Base-by-base conservation (phyloP, 2,329 filamentous ascomycete genomes). In the Hysterium pulicare region DNA sequence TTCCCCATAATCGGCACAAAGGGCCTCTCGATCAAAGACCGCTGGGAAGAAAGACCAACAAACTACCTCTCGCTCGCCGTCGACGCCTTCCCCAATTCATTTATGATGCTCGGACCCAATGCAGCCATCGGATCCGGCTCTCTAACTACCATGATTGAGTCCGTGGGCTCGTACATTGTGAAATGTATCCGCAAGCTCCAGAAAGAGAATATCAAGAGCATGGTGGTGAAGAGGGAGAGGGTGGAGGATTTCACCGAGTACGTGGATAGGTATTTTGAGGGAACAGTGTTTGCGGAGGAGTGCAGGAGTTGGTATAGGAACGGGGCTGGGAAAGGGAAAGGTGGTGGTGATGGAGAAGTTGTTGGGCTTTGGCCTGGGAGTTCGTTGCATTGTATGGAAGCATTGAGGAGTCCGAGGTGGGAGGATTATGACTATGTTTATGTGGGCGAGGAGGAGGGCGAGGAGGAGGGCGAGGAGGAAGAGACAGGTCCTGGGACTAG, bases 51-150 rank as follows among this genome's bases (percentile, higher is more conserved):
- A 39, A 53, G 67, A 43, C 49, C 65, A 2, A 44, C 44, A 17
- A 59, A 44, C 10, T 67, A 67, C 44, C 54, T 65, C 24, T 58
- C 54, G 0, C 55, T 65, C 41, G 53, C 51, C 33, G 44, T 60
- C 2, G 44, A 57, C 37, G 44, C 42, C 1, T 64, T 64, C 44
- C 69, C 69, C n/a, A 71, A 71, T 35, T 45, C 66, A 38, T 69
- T 69, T 58, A 61, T 59, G 38, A 69, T 71, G 64, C 59, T 71
- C 2, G 68, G 69, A 2, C 67, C 69, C 20, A 71, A 71, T 42
- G 54, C 55, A 6, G 66, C 67, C 16, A 68, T 70, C 38, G 67
- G 68, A 26, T 58, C 65, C 11, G 69, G 69, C 26, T 55, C 49
- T 11, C 51, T 71, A 11, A 70, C 68, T 10, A 64, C 56, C 49